These are phyloP conservation scores for Zymoseptoria passerinii DNA, from an alignment of 2,329 filamentous ascomycete genomes.

Conservation along the genomic window DNA sequence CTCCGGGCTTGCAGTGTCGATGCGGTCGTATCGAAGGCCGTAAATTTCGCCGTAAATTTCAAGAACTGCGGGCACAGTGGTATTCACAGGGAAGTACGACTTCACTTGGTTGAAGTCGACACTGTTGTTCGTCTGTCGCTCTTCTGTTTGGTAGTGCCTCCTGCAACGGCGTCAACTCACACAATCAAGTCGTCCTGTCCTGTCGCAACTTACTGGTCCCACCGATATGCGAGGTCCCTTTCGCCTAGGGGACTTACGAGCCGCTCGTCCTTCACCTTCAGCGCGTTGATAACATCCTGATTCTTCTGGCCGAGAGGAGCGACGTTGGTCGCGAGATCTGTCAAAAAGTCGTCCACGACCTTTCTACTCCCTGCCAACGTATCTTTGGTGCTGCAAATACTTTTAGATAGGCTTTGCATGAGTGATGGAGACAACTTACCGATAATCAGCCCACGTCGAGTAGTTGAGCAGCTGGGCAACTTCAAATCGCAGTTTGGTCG, in stretches of 20 bases:
- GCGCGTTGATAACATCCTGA: not conserved
- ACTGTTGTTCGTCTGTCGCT: not conserved
- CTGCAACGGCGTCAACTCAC: not conserved
- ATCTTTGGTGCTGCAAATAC: not conserved
- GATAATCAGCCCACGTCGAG: not conserved
- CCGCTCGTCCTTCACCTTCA: not conserved
- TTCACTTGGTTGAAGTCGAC: not conserved
- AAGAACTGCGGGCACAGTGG: conserved; percentile 1
- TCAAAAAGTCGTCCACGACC: conserved; percentile 1
- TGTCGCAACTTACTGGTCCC: not conserved
- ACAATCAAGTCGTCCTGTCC: not conserved
- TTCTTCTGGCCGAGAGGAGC: not conserved
- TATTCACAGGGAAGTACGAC: conserved; percentile 8
- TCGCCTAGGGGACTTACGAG: not conserved
- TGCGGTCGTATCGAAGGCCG: conserved; percentile 6
- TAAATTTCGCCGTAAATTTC: conserved; percentile 9
- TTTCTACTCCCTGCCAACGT: conserved; percentile 3
- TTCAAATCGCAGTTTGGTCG: conserved; percentile 2
- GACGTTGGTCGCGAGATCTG: not conserved
- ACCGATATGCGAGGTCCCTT: not conserved
- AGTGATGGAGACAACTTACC: not conserved
- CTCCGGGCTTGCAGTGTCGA: conserved; percentile 46
- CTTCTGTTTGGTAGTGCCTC: not conserved
- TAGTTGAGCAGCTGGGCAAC: not conserved
- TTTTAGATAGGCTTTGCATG: not conserved